A percentile compares a stretch with the other conserved stretches of the same genome.
Conservation (phyloP, 441 rosid genomes). For the Biscutella auriculata region DNA sequence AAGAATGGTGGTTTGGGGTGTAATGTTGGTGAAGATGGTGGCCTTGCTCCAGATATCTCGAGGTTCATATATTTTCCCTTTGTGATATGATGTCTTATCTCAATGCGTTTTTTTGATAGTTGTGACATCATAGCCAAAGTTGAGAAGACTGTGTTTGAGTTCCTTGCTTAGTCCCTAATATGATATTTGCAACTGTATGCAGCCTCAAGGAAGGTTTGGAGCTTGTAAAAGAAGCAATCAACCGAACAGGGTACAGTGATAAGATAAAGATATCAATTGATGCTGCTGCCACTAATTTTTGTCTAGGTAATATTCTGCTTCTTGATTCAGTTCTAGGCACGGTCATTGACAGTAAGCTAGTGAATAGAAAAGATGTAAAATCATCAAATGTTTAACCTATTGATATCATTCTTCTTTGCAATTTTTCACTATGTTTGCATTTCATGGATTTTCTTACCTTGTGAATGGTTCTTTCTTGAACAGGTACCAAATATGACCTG, state of each 20-base stretch:
- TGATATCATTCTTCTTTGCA: neutral
- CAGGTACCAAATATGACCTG: constrained; percentile 90
- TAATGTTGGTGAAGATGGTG: constrained; percentile 93
- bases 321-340: constrained; percentile 8
- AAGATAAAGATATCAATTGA: constrained; percentile 83
- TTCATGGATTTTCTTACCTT: neutral
- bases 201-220: constrained; percentile 88
- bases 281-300: constrained; percentile 77
- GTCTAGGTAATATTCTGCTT: constrained; percentile 51
- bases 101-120: neutral
- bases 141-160: neutral
- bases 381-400: neutral
- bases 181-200: constrained; percentile 20
- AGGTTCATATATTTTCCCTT: constrained; percentile 35
- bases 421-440: neutral
- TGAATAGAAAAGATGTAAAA: constrained; percentile 3
- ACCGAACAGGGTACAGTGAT: constrained; percentile 74
- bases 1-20: constrained; percentile 67
- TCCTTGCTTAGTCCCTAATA: neutral
- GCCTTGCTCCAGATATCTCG: constrained; percentile 83
- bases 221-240: constrained; percentile 85
- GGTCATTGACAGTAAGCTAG: neutral
- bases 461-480: neutral
- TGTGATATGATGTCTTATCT: constrained; percentile 6
- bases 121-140: neutral